These are phyloP conservation scores for Globisporangium parvum DNA, from an alignment of 352 stramenopile genomes.

Conservation along the genomic window DNA sequence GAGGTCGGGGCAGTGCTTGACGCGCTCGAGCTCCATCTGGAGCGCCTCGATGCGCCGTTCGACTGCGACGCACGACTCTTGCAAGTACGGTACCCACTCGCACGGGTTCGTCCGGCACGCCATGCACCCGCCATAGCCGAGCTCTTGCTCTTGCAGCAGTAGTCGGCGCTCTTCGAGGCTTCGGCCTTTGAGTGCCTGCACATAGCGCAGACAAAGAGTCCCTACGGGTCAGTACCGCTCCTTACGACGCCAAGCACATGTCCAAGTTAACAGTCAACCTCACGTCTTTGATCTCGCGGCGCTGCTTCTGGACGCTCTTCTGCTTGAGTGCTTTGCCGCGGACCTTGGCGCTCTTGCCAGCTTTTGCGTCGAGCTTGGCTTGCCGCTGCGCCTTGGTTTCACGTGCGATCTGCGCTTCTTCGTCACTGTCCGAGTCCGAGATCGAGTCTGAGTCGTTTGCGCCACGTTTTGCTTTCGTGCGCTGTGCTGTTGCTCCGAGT, in stretches of 20 bases:
- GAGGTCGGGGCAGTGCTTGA: slow-evolving; percentile 50
- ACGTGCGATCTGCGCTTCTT: slow-evolving; percentile 59
- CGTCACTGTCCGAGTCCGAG: slow-evolving; percentile 66
- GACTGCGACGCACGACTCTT: slow-evolving; percentile 45
- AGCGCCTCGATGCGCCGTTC: slow-evolving; percentile 54
- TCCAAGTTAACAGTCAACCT: slow-evolving; percentile 10
- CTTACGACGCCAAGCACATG: neutral
- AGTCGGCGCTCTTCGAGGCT: slow-evolving; percentile 61
- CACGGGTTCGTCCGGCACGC: slow-evolving; percentile 75
- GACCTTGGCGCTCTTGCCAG: slow-evolving; percentile 26
- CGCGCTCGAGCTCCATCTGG: slow-evolving; percentile 58
- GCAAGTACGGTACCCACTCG: slow-evolving; percentile 51
- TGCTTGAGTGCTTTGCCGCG: slow-evolving; percentile 46
- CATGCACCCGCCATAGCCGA: slow-evolving; percentile 74
- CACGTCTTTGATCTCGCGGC: slow-evolving; percentile 69
- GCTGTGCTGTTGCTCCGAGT: neutral
- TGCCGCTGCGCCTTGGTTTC: slow-evolving; percentile 31
- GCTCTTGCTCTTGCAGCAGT: slow-evolving; percentile 55
- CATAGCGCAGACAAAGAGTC: neutral
- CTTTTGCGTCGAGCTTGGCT: slow-evolving; percentile 25
- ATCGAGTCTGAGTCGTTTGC: slow-evolving; percentile 20
- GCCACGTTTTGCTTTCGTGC: neutral
- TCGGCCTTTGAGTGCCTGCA: slow-evolving; percentile 39
- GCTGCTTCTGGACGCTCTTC: slow-evolving; percentile 67
- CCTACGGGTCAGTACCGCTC: neutral